A percentile compares a stretch with the other conserved stretches of the same genome.
These are phyloP conservation scores for Lodderomyces metapsilosis DNA, from an alignment of 1,139 yeast genomes.

Conservation along the genomic window DNA sequence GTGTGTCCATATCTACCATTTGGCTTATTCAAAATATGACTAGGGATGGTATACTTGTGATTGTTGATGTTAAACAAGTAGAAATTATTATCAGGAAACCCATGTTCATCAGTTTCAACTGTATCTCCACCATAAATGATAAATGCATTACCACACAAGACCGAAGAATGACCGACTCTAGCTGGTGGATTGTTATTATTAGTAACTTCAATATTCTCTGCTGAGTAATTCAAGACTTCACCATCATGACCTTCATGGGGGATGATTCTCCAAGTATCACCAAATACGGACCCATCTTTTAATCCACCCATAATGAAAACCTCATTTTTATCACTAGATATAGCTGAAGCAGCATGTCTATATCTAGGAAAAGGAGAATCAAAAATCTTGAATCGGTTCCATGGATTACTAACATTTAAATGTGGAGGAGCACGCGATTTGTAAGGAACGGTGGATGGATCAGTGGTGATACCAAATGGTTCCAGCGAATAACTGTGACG, in stretches of 20 bases:
- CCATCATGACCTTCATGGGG: constrained; percentile 34
- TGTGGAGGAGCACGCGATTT: constrained; percentile 11
- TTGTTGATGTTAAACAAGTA: constrained; percentile 90
- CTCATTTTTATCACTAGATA: constrained; percentile 77
- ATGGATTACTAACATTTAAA: constrained; percentile 49
- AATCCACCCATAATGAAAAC: constrained; percentile 92
- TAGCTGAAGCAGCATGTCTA: constrained; percentile 83
- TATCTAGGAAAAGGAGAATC: constrained; percentile 93
- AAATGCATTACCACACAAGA: constrained; percentile 91
- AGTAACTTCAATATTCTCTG: constrained; percentile 60
- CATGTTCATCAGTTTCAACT: constrained; percentile 74
- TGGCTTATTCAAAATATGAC: constrained; percentile 80
- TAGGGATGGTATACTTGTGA: constrained; percentile 86
- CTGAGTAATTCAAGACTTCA: constrained; percentile 39
- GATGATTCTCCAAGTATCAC: constrained; percentile 84
- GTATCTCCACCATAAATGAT: constrained; percentile 97
- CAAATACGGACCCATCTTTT: constrained; percentile 88
- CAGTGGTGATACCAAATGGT: constrained; percentile 3
- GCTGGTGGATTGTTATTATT: constrained; percentile 74
- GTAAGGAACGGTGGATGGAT: constrained; percentile 8
- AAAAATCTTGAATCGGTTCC: constrained; percentile 69
- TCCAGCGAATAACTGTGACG: constrained; percentile 1
- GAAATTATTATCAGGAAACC: constrained; percentile 82
- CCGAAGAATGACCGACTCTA: constrained; percentile 93
- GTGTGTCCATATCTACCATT: constrained; percentile 94